Evolutionary conservation across 2,329 filamentous ascomycete genomes (phyloP).

Genomic region (Fusarium cicatricum): DNA sequence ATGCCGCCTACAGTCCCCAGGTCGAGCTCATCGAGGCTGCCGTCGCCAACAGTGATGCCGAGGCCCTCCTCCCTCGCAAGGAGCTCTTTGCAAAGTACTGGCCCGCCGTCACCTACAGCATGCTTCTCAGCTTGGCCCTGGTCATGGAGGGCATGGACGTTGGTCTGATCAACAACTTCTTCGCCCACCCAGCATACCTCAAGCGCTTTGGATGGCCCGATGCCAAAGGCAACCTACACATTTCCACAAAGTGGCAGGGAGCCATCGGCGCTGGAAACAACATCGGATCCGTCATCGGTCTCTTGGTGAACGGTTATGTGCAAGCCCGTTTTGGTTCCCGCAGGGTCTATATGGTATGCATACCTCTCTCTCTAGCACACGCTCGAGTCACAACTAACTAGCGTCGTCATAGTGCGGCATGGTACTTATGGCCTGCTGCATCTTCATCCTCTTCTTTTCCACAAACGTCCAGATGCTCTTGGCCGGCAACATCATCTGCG

Average conservation of each 20-base stretch:
- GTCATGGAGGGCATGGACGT: conserved; percentile 54
- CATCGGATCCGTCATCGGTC: conserved; percentile 58
- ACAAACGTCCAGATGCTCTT: conserved; percentile 51
- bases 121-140: conserved; percentile 46
- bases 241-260: conserved; percentile 57
- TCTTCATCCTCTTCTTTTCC: conserved; percentile 59
- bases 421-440: conserved; percentile 49
- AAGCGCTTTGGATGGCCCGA: conserved; percentile 47
- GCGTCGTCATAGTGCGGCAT: conserved; percentile 43
- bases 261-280: conserved; percentile 57
- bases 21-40: conserved; percentile 47
- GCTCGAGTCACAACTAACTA: background rate
- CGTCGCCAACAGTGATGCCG: conserved; percentile 42
- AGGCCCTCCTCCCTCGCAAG: conserved; percentile 41
- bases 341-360: conserved; percentile 56
- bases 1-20: conserved; percentile 36
- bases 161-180: conserved; percentile 52
- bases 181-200: conserved; percentile 56
- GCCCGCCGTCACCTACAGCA: conserved; percentile 42
- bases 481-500: conserved; percentile 55
- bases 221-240: conserved; percentile 48
- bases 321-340: conserved; percentile 57
- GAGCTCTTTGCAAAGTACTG: conserved; percentile 45
- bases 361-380: too few relatives aligned
- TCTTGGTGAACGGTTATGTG: conserved; percentile 58